Percentiles rank a stretch among this genome's conserved stretches.
These are phyloP conservation scores for Phytopythium mirpurense DNA, from an alignment of 352 stramenopile species.

Conservation along the genomic window DNA sequence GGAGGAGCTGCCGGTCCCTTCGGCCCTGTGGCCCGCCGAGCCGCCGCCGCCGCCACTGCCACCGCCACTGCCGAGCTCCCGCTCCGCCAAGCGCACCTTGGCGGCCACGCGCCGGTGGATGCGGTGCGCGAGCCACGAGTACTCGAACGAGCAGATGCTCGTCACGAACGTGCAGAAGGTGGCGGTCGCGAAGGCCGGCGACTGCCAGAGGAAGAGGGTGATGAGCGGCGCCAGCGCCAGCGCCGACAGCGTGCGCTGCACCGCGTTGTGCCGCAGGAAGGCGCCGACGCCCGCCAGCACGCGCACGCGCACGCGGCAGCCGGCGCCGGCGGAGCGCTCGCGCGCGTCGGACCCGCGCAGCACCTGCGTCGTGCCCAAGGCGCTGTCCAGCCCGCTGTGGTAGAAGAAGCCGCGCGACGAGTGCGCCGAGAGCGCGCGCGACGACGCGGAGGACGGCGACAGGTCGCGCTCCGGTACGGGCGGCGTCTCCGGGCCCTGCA, in stretches of 20 bases:
- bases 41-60: conserved; percentile 2
- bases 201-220: conserved; percentile 60
- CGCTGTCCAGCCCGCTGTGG: conserved; percentile 14
- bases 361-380: conserved; percentile 11
- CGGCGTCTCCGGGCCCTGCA: conserved; percentile 6
- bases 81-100: conserved; percentile 22
- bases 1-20: not conserved
- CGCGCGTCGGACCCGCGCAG: not conserved
- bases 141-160: conserved; percentile 67
- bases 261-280: conserved; percentile 23
- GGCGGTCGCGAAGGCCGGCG: conserved; percentile 52
- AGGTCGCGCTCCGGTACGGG: conserved; percentile 9
- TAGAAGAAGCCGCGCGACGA: conserved; percentile 27
- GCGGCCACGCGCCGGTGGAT: conserved; percentile 51
- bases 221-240: conserved; percentile 55
- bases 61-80: conserved; percentile 10
- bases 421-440: conserved; percentile 19
- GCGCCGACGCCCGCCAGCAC: not conserved
- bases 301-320: not conserved
- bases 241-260: conserved; percentile 59
- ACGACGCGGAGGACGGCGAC: conserved; percentile 8
- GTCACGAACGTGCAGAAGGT: conserved; percentile 63
- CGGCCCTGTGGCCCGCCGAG: not conserved
- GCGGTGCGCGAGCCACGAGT: conserved; percentile 59
- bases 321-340: not conserved